phyloP scores from a whole-genome alignment of 768 basidiomycete genomes.

The Clavaria fumosa region DNA sequence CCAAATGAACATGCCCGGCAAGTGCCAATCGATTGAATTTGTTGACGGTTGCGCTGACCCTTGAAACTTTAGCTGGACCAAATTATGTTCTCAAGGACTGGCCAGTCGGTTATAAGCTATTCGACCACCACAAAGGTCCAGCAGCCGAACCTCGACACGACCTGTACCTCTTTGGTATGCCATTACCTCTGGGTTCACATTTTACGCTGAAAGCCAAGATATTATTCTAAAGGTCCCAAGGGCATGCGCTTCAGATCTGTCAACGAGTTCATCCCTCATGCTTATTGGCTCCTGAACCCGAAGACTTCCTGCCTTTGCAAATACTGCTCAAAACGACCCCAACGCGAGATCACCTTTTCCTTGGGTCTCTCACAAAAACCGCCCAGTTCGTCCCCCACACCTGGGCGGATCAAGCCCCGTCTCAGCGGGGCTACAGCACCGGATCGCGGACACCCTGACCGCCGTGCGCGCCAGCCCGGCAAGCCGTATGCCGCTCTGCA shows the following conservation, averaged over 20 bases:
- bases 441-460: slow-evolving; percentile 3
- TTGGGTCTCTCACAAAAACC: slow-evolving; percentile 20
- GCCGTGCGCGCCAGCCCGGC: slow-evolving; percentile 4
- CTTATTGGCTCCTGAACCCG: slow-evolving; percentile 52
- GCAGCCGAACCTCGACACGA: slow-evolving; percentile 45
- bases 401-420: slow-evolving; percentile 8
- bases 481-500: slow-evolving; percentile 28
- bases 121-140: slow-evolving; percentile 59
- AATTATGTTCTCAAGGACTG: slow-evolving; percentile 48
- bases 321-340: slow-evolving; percentile 57
- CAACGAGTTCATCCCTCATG: slow-evolving; percentile 79
- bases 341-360: slow-evolving; percentile 50
- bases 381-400: slow-evolving; percentile 16
- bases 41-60: slow-evolving; percentile 4
- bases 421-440: neutral
- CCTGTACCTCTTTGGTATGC: slow-evolving; percentile 58
- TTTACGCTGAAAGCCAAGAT: neutral
- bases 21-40: slow-evolving; percentile 11
- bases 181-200: slow-evolving; percentile 4
- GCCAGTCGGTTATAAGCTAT: slow-evolving; percentile 57
- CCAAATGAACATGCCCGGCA: slow-evolving; percentile 35
- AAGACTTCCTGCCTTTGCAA: slow-evolving; percentile 53
- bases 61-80: slow-evolving; percentile 25
- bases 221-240: slow-evolving; percentile 25
- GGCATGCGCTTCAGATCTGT: slow-evolving; percentile 54